Evolutionary conservation across 192 early-diverging fungal species (phyloP).

Genomic region (Podila horticola): DNA sequence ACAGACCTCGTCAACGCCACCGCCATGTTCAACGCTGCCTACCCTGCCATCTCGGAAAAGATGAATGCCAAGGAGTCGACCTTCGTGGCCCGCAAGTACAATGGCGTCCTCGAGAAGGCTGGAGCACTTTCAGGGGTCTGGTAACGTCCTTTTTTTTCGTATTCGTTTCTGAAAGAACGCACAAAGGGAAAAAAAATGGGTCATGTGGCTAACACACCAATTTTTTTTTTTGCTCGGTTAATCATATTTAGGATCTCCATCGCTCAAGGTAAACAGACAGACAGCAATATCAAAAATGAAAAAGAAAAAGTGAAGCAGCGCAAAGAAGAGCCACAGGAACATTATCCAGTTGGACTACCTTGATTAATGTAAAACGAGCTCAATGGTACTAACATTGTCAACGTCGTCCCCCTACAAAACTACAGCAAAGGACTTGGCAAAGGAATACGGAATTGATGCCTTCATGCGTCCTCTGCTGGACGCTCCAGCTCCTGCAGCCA

Average conservation of each 20-base stretch:
- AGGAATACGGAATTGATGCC: conserved; percentile 41
- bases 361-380: neutral
- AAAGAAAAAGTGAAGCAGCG: too few species aligned
- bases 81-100: conserved; percentile 35
- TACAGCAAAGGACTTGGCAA: conserved; percentile 39
- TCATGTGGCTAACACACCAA: conserved; percentile 12
- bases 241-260: conserved; percentile 32
- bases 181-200: neutral
- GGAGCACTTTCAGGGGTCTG: conserved; percentile 41
- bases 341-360: neutral
- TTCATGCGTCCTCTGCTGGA: conserved; percentile 49
- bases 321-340: too few species aligned
- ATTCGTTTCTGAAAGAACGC: conserved; percentile 2
- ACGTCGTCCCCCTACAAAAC: neutral
- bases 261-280: conserved; percentile 21
- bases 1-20: conserved; percentile 52
- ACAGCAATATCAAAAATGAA: neutral
- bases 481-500: neutral
- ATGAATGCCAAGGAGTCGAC: conserved; percentile 42
- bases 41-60: conserved; percentile 52
- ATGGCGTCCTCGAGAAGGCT: conserved; percentile 28
- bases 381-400: neutral
- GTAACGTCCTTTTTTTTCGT: conserved; percentile 12
- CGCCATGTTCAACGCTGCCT: conserved; percentile 51
- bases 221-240: neutral